These are phyloP conservation scores for Populus tomentosa DNA, from an alignment of 441 rosid genomes.

Conservation along the genomic window DNA sequence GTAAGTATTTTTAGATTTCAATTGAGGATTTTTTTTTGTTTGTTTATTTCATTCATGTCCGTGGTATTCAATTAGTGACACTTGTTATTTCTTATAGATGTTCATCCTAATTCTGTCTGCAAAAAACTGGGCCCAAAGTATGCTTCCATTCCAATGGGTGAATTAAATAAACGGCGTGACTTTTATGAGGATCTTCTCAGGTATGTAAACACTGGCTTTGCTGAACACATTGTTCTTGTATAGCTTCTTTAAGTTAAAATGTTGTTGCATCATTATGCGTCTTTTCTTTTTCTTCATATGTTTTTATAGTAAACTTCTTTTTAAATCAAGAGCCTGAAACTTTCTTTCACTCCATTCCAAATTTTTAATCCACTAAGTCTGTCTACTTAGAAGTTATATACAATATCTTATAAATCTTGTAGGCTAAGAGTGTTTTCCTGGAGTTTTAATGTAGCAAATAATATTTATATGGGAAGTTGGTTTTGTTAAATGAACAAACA, in stretches of 20 bases:
- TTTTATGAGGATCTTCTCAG: constrained; percentile 89
- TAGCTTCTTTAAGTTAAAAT: background rate
- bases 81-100: constrained; percentile 38
- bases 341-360: background rate
- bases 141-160: constrained; percentile 50
- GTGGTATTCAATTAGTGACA: background rate
- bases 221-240: background rate
- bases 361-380: background rate
- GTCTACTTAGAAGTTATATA: background rate
- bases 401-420: background rate
- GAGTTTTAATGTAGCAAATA: background rate
- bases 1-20: constrained; percentile 53
- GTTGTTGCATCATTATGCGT: background rate
- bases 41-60: background rate
- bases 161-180: constrained; percentile 44
- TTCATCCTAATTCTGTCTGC: constrained; percentile 75
- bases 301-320: background rate
- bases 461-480: background rate
- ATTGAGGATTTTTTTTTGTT: constrained; percentile 3
- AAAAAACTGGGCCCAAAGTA: constrained; percentile 78
- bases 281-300: background rate
- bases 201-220: constrained; percentile 26
- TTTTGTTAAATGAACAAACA: background rate
- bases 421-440: background rate
- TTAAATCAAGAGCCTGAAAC: background rate